Base-by-base conservation (phyloP, 176 grass and related monocot genomes). In the Paspalum notatum region DNA sequence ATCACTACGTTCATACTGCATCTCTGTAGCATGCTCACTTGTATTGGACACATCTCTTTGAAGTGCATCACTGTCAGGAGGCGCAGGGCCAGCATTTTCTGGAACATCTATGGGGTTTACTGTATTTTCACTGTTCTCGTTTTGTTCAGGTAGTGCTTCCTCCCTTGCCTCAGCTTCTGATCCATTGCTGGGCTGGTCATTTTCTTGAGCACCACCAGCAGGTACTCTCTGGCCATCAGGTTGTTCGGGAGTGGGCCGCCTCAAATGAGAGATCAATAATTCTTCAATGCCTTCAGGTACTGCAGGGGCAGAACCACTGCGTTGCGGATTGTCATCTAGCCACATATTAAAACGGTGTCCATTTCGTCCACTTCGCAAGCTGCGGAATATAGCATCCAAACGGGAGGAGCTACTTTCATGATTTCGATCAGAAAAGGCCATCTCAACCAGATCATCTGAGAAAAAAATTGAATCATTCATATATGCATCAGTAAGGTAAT, bases 281-380 rank as follows among this genome's bases (percentile, higher is more conserved):
- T 99, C 97, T 86, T 99, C 97, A 72, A 99, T 91, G 74, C 90
- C 93, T 71, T 93, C 93, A 74, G 97, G 97, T 67, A 99, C 89
- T 25, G 86, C 79, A 74, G 79, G 88, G 41, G 80, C 87, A 67
- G 91, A 96, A 22, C 81, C 89, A 82, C 68, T 82, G 54, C 85
- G 97, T 66, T 92, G 97, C 9, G 89, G 84, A 48, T 81, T 88
- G 50, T 93, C 93, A 82, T 99, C 93, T 47, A 95, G 77, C 97
- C 97, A 99, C 88, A 99, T 99, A 73, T 91, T 95, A 62, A 99
- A 99, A 22, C 93, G 90, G 76, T 99, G 93, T 17, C 97, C 97
- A 79, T 88, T 94, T 50, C 92, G 84, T 49, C 87, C 86, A 83
- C 86, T 95, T 82, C 97, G 85, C 74, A 99, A 78, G 65, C 88